Conservation (phyloP, 2,329 filamentous ascomycete species). For the Chrysoporthe austroafricana region DNA sequence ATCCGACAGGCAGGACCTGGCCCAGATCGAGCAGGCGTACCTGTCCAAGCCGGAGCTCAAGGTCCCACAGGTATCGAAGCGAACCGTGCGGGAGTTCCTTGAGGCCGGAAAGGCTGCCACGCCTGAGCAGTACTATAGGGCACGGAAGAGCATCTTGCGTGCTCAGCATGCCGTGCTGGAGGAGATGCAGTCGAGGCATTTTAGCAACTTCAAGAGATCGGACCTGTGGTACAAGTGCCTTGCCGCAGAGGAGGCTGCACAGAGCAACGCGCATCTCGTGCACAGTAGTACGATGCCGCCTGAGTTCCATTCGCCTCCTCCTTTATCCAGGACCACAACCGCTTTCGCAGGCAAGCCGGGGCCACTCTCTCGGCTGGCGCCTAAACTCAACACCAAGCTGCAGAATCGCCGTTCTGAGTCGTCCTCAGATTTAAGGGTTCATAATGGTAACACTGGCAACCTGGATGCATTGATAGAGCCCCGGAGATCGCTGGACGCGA, state of each 20-base stretch:
- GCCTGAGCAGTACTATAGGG: conserved; percentile 79
- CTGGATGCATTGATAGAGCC: conserved; percentile 47
- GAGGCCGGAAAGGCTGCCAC: conserved; percentile 76
- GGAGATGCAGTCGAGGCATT: conserved; percentile 79
- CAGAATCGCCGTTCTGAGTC: conserved; percentile 50
- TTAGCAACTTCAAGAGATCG: conserved; percentile 85
- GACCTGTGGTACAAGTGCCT: conserved; percentile 97
- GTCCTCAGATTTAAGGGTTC: conserved; percentile 49
- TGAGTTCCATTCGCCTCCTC: conserved; percentile 20
- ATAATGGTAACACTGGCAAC: conserved; percentile 42
- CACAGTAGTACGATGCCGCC: conserved; percentile 16
- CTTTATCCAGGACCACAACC: conserved; percentile 21
- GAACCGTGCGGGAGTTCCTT: conserved; percentile 76
- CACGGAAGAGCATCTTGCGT: conserved; percentile 77
- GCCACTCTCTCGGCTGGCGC: conserved; percentile 47
- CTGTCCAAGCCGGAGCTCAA: conserved; percentile 81
- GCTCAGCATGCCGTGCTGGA: conserved; percentile 84
- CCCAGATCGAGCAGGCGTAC: conserved; percentile 90
- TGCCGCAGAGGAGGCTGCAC: conserved; percentile 77
- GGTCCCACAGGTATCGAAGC: conserved; percentile 70
- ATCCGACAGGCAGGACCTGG: conserved; percentile 83
- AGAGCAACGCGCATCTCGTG: conserved; percentile 28
- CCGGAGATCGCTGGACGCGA: conserved; percentile 57
- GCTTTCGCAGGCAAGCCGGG: conserved; percentile 44
- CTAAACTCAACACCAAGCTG: conserved; percentile 40